Evolutionary conservation across 2,329 filamentous ascomycete genomes (phyloP).

Genomic region (Tolypocladium sp.): DNA sequence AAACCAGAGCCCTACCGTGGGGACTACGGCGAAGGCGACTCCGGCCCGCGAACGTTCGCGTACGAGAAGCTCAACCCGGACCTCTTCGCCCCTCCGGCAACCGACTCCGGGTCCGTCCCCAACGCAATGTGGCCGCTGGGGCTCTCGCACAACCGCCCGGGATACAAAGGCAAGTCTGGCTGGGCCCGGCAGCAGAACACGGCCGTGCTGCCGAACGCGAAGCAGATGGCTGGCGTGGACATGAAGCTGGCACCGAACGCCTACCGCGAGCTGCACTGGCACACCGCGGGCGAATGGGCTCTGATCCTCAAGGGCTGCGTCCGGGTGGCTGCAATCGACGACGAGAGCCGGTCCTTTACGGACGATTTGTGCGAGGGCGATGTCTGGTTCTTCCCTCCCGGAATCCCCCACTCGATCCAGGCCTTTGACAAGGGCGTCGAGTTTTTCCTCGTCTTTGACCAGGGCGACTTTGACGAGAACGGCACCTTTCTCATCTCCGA

Average conservation of each 20-base stretch:
- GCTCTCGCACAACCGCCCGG: slow-evolving; percentile 38
- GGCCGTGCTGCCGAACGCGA: slow-evolving; percentile 37
- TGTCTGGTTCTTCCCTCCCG: slow-evolving; percentile 35
- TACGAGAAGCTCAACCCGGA: slow-evolving; percentile 48
- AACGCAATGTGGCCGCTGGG: slow-evolving; percentile 46
- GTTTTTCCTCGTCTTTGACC: slow-evolving; percentile 52
- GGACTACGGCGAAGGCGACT: slow-evolving; percentile 36
- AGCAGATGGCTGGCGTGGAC: slow-evolving; percentile 47
- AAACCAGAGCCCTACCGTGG: slow-evolving; percentile 49
- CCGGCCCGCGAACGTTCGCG: slow-evolving; percentile 38
- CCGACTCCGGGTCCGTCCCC: slow-evolving; percentile 37
- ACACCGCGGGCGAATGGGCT: slow-evolving; percentile 43
- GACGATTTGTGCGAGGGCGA: slow-evolving; percentile 30
- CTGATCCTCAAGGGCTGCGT: slow-evolving; percentile 44
- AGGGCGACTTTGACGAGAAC: slow-evolving; percentile 49
- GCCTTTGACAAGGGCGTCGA: slow-evolving; percentile 45
- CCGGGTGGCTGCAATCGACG: slow-evolving; percentile 41
- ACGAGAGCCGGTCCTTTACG: slow-evolving; percentile 37
- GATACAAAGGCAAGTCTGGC: slow-evolving; percentile 31
- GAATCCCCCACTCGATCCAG: slow-evolving; percentile 43
- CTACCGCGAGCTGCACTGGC: slow-evolving; percentile 57
- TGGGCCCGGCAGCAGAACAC: slow-evolving; percentile 47
- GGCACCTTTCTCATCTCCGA: slow-evolving; percentile 49
- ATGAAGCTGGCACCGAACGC: slow-evolving; percentile 48
- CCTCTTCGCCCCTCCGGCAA: slow-evolving; percentile 41